phyloP scores from a whole-genome alignment of 805 yeast species.

The Blastobotrys attinorum region DNA sequence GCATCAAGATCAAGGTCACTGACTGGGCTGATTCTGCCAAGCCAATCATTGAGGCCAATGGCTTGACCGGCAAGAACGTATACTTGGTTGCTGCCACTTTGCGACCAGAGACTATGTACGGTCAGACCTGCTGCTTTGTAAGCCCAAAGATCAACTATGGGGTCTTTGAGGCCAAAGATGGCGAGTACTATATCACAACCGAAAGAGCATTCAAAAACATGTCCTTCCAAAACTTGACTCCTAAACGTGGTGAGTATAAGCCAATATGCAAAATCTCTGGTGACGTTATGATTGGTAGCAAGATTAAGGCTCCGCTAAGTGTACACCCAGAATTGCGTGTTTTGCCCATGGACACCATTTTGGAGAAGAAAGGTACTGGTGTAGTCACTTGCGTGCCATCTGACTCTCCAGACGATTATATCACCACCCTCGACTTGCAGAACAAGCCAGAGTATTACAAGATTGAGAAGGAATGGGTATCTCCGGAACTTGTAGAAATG shows the following conservation, averaged over 20 bases:
- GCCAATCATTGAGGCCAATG: constrained; percentile 33
- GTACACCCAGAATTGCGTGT: constrained; percentile 63
- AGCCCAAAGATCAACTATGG: constrained; percentile 93
- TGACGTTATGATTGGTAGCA: constrained; percentile 71
- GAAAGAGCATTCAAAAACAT: constrained; percentile 95
- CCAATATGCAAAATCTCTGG: constrained; percentile 60
- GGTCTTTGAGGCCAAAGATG: constrained; percentile 72
- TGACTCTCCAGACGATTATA: constrained; percentile 96
- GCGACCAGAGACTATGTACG: constrained; percentile 98
- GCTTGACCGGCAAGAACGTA: constrained; percentile 53
- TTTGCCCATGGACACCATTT: constrained; percentile 95
- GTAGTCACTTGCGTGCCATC: constrained; percentile 98
- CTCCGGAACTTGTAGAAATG: constrained; percentile 62
- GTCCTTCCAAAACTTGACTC: constrained; percentile 91
- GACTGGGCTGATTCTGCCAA: constrained; percentile 56
- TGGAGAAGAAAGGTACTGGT: constrained; percentile 96
- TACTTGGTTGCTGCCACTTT: constrained; percentile 92
- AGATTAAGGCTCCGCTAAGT: constrained; percentile 79
- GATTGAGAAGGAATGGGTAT: constrained; percentile 81
- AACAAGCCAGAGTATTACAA: constrained; percentile 88
- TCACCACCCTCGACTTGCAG: constrained; percentile 74
- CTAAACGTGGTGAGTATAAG: constrained; percentile 69
- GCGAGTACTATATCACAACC: constrained; percentile 74
- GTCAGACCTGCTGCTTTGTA: constrained; percentile 96
- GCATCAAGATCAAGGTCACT: constrained; percentile 71